phyloP scores from a whole-genome alignment of 371 early-diverging fungal species.

The Mortierella sp. region DNA sequence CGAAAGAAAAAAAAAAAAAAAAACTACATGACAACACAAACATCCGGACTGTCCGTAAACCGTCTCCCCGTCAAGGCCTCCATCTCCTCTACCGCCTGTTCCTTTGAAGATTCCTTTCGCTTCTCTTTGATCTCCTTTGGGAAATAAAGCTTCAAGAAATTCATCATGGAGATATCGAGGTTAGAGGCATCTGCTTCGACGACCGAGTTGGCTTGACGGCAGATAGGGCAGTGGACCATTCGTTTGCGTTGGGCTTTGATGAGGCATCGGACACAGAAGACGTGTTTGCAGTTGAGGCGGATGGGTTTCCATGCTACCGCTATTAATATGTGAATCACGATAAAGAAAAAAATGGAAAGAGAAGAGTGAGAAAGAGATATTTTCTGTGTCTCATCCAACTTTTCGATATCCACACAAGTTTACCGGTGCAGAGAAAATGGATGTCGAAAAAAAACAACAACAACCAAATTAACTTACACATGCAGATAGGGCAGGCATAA shows the following conservation, averaged over 20 bases:
- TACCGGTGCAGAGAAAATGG: too few relatives aligned
- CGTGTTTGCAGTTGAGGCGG: slow-evolving; percentile 77
- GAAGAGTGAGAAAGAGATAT: too few relatives aligned
- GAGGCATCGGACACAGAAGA: slow-evolving; percentile 84
- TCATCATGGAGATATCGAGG: slow-evolving; percentile 74
- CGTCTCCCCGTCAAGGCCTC: slow-evolving; percentile 68
- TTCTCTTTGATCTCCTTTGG: slow-evolving; percentile 82
- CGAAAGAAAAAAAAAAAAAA: neutral
- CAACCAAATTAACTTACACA: slow-evolving; percentile 57
- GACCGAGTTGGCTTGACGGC: slow-evolving; percentile 74
- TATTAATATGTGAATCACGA: neutral
- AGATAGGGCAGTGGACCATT: slow-evolving; percentile 80
- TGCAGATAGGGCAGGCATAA: slow-evolving; percentile 74
- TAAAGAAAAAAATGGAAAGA: neutral
- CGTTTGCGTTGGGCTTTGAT: slow-evolving; percentile 76
- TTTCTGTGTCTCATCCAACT: too few relatives aligned
- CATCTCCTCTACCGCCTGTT: slow-evolving; percentile 76
- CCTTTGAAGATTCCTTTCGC: slow-evolving; percentile 74
- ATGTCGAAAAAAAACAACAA: neutral
- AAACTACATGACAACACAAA: neutral
- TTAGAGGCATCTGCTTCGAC: slow-evolving; percentile 68
- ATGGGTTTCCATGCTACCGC: slow-evolving; percentile 83
- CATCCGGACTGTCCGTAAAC: neutral
- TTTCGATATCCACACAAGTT: too few relatives aligned
- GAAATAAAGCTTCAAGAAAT: slow-evolving; percentile 79